Percentiles rank a stretch among this genome's conserved stretches.
These are phyloP conservation scores for Colletotrichum karsti DNA, from an alignment of 2,329 filamentous ascomycete species.

Conservation along the genomic window DNA sequence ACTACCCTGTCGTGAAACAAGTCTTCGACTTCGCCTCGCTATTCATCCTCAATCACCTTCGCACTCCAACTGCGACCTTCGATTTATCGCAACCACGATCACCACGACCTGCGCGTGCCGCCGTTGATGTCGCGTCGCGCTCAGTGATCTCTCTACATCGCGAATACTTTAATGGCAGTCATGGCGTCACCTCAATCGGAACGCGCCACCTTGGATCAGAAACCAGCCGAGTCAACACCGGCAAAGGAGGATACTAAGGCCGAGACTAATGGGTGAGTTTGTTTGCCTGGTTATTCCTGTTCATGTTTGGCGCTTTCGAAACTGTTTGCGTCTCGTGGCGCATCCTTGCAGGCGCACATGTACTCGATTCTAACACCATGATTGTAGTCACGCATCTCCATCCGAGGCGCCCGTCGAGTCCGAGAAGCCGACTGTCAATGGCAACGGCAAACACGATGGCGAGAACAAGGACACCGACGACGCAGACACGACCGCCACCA, in stretches of 20 bases:
- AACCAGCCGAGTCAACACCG: constrained; percentile 45
- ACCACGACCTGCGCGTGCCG: constrained; percentile 2
- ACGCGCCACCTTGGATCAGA: constrained; percentile 53
- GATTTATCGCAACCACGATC: neutral
- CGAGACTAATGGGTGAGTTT: constrained; percentile 48
- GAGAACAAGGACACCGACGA: constrained; percentile 15
- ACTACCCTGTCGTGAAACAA: neutral
- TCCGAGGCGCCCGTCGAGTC: constrained; percentile 29
- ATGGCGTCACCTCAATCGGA: constrained; percentile 61
- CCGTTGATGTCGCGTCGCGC: constrained; percentile 47
- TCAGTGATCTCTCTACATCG: constrained; percentile 37
- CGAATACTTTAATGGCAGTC: constrained; percentile 54
- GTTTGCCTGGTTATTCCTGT: neutral
- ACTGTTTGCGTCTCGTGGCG: constrained; percentile 31
- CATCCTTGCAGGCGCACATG: constrained; percentile 15
- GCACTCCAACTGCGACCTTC: neutral
- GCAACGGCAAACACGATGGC: constrained; percentile 33
- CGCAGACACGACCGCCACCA: neutral
- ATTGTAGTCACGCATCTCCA: constrained; percentile 38
- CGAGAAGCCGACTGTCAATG: constrained; percentile 35
- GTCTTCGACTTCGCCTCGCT: neutral
- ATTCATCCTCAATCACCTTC: neutral
- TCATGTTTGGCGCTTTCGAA: constrained; percentile 21
- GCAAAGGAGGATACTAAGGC: constrained; percentile 42
- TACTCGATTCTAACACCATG: neutral